Evolutionary conservation across 768 basidiomycete genomes (phyloP), one percentile per base, ranked within the genome.

Genomic region (Pleurotus eryngii): DNA sequence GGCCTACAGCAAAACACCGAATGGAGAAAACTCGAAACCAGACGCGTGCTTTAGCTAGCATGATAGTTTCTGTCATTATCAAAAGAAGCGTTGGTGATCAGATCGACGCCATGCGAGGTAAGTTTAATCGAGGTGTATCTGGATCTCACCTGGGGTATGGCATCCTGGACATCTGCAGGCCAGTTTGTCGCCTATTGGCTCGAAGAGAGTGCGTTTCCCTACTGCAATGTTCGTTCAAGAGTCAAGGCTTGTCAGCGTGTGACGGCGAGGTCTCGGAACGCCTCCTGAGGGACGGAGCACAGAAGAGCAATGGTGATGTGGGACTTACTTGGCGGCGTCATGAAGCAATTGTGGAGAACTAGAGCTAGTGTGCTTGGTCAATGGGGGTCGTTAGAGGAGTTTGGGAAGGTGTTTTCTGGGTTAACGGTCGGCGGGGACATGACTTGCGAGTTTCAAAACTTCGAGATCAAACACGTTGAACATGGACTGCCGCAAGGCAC

Each of bases 21-120:
- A 51, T 51, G 49, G 49, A 51, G 49, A 51, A 51, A 51, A 51
- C 30, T 18, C 49, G 24, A 27, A 27, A 51, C 49, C 49, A 51
- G 12, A 51, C 11, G 30, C 49, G 22, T 37, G 49, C 49, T 51
- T 51, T 51, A 14, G 49, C 49, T 51, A 51, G 49, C 49, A 51
- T 51, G 49, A 51, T 51, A 35, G 49, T 30, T 30, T 37, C 49
- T 51, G 30, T 8, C 24, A 51, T 26, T 24, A 49, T 51, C 30
- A 37, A 26, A 17, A n/a, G 26, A 17, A n/a, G 26, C 4, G 20
- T 6, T 22, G 47, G 47, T 17, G 15, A 24, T 20, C 26, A 48
- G 18, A 27, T 17, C 43, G 47, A 20, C 12, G 22, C n/a, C 48
- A 49, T 17, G 20, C n/a, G 42, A 49, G 48, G n/a, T n/a, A 11